Evolutionary conservation across 805 yeast genomes (phyloP), one percentile per base, ranked within the genome.

Genomic region (Wickerhamia fluorescens): DNA sequence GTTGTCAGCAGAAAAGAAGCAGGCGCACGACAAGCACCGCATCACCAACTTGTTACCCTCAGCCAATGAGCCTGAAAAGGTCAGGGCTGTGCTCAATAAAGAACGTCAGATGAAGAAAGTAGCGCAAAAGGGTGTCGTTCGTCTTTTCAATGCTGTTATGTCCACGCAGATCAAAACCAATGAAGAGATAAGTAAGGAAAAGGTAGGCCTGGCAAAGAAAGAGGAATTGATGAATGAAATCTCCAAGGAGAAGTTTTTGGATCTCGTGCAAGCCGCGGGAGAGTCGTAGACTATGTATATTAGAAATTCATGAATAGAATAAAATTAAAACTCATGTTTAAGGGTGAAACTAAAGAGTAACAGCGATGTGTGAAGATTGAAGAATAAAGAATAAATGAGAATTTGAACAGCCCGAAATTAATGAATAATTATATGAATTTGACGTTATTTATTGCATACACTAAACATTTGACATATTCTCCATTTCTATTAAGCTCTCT

Each of bases 91-190:
- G 3, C 51, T 84, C 11, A 94, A 81, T 34, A 66, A 66, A 29
- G 96, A 86, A 49, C 71, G 73, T 39, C 66, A 60, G 36, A 60
- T 84, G 44, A 78, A 81, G 50, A 86, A 86, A 49, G 68, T 76
- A 14, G 97, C 95, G 0, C 94, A 85, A 57, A 66, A 78, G 40
- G 96, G 96, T 59, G 95, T 84, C 9, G 85, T 86, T 6, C 73
- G 77, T 49, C 68, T 84, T 40, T 86, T 79, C 61, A 89, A 83
- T 49, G 95, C 94, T 2, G 76, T 86, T 15, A 67, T 83, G 48
- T 68, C 82, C 17, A 80, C 94, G 1, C 96, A 86, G 54, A 71
- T 73, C 8, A 66, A 62, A 34, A 73, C 86, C 2, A 61, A 55
- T 16, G 61, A 62, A 30, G 80, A 72, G 37, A 53, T 74, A 2